Evolutionary conservation across 371 early-diverging fungal genomes (phyloP).

Genomic region (Saksenaea oblongispora): DNA sequence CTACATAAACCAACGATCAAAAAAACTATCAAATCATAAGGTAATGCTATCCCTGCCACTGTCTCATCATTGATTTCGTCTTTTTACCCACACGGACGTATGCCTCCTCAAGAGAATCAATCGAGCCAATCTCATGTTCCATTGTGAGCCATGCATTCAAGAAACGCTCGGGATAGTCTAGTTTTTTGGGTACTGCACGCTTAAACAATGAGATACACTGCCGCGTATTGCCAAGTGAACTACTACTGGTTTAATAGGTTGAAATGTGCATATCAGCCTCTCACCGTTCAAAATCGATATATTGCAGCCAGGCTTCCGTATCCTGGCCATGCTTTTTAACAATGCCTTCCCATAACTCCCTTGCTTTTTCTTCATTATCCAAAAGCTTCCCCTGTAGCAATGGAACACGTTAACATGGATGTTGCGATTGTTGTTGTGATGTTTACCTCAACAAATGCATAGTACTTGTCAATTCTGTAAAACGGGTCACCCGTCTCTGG

Average conservation of each 20-base stretch:
- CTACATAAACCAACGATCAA: not conserved
- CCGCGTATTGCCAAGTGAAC: conserved; percentile 19
- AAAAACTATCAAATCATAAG: not conserved
- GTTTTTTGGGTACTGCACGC: conserved; percentile 35
- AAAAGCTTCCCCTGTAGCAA: conserved; percentile 17
- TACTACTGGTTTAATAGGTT: not conserved
- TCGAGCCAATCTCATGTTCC: conserved; percentile 51
- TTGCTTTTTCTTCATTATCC: conserved; percentile 25
- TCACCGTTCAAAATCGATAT: conserved; percentile 49
- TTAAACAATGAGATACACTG: conserved; percentile 42
- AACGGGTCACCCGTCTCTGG: conserved; percentile 49
- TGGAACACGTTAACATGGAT: not conserved
- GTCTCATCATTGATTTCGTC: conserved; percentile 19
- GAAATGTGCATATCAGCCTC: not conserved
- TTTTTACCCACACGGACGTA: conserved; percentile 29
- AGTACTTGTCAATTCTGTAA: conserved; percentile 53
- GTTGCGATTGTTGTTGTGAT: not conserved
- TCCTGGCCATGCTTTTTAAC: conserved; percentile 28
- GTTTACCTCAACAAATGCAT: conserved; percentile 45
- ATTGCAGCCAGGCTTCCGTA: conserved; percentile 47
- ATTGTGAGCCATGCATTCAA: conserved; percentile 50
- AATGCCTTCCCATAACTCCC: conserved; percentile 39
- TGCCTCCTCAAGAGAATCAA: conserved; percentile 26
- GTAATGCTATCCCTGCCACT: conserved; percentile 27
- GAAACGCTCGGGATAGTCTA: conserved; percentile 54